Percentiles rank a stretch among this genome's conserved stretches.
These are phyloP conservation scores for Grigorovia transvaalensis DNA, from an alignment of 805 yeast species.

Conservation along the genomic window DNA sequence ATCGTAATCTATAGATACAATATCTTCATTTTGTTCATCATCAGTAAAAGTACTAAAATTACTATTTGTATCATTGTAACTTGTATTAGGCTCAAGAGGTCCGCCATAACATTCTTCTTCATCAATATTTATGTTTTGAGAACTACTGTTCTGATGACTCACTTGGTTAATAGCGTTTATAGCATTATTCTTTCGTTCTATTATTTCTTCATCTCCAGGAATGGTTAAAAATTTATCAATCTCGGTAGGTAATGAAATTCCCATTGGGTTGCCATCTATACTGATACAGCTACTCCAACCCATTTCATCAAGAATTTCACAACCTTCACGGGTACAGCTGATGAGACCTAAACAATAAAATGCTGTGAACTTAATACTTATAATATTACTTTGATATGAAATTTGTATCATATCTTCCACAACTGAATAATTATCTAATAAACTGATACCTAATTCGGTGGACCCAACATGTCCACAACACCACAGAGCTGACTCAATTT, in stretches of 20 bases:
- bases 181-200: no score
- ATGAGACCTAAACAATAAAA: constrained; percentile 69
- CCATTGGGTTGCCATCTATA: constrained; percentile 34
- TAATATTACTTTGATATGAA: constrained; percentile 36
- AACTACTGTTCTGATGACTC: constrained; percentile 5
- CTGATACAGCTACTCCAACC: constrained; percentile 56
- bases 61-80: constrained; percentile 10
- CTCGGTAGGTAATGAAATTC: constrained; percentile 33
- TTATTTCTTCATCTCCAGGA: constrained; percentile 5
- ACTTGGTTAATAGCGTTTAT: neutral
- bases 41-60: constrained; percentile 6
- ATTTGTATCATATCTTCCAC: constrained; percentile 45
- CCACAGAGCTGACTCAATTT: constrained; percentile 74
- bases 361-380: constrained; percentile 66
- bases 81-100: neutral
- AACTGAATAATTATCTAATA: constrained; percentile 43
- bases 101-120: constrained; percentile 7
- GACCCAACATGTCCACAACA: constrained; percentile 77
- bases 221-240: constrained; percentile 26
- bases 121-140: constrained; percentile 12
- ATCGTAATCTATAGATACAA: constrained; percentile 13
- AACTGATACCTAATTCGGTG: constrained; percentile 53
- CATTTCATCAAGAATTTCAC: constrained; percentile 72
- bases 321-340: constrained; percentile 64
- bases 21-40: constrained; percentile 8